phyloP scores from a whole-genome alignment of 164 flowering plant genomes.

The Tinospora cordifolia region DNA sequence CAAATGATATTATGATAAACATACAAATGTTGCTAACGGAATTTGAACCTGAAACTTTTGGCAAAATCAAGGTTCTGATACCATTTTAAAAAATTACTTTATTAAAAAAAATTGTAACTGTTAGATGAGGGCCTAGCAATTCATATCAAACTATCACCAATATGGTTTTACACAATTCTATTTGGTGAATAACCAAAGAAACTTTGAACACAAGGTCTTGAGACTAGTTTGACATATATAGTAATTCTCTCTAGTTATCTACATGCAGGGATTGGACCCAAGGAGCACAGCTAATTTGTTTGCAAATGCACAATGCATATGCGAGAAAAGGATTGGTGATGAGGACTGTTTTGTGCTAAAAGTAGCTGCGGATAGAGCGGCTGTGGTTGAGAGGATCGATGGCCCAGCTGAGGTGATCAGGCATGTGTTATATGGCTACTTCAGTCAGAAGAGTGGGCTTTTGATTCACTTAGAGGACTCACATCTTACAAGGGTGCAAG shows the following conservation, averaged over 20 bases:
- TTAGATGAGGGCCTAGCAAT: no score
- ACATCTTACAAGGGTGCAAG: slow-evolving; percentile 57
- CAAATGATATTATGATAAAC: no score
- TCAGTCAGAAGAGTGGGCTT: slow-evolving; percentile 81
- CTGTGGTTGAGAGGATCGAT: slow-evolving; percentile 57
- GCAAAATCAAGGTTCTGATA: no score
- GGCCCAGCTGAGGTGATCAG: slow-evolving; percentile 73
- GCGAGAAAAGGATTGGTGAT: slow-evolving; percentile 56
- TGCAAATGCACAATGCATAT: slow-evolving; percentile 59
- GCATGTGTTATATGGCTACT: slow-evolving; percentile 72
- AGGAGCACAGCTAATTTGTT: slow-evolving; percentile 64
- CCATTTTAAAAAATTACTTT: no score
- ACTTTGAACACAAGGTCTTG: no score
- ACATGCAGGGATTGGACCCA: slow-evolving; percentile 71
- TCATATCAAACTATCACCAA: no score
- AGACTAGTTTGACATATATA: no score
- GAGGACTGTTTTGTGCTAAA: slow-evolving; percentile 76
- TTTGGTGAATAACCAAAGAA: no score
- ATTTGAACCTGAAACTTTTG: no score
- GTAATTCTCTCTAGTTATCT: neutral
- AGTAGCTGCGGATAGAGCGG: slow-evolving; percentile 54
- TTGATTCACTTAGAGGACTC: slow-evolving; percentile 76
- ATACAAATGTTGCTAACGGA: no score
- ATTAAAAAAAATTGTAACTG: no score
- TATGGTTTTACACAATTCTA: no score